Conservation (phyloP, 1,284 basidiomycete genomes). For the Fomes fomentarius region DNA sequence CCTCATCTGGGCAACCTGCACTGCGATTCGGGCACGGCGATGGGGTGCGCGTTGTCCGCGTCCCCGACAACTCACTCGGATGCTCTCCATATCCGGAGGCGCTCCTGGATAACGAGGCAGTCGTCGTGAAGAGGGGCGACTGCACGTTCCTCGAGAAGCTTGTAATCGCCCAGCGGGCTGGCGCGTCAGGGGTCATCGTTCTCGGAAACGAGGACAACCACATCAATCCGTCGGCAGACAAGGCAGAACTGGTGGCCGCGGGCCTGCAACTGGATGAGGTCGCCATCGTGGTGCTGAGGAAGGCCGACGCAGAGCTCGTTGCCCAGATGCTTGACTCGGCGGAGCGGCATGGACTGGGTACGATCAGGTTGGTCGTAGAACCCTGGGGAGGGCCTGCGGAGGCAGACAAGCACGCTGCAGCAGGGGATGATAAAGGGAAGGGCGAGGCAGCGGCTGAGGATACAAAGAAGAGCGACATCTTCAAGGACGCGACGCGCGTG, state of each 20-base stretch:
- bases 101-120: conserved; percentile 49
- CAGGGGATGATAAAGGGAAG: conserved; percentile 22
- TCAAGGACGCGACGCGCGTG: conserved; percentile 46
- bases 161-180: conserved; percentile 60
- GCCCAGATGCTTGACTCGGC: conserved; percentile 56
- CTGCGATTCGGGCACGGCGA: conserved; percentile 50
- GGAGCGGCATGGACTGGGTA: conserved; percentile 47
- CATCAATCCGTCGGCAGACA: conserved; percentile 71
- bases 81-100: conserved; percentile 55
- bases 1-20: conserved; percentile 26
- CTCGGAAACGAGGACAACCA: conserved; percentile 60
- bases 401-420: background rate
- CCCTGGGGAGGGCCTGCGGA: conserved; percentile 36
- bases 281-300: conserved; percentile 62
- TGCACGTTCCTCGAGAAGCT: conserved; percentile 88
- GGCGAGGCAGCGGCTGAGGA: conserved; percentile 28
- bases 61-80: conserved; percentile 56
- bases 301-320: conserved; percentile 52
- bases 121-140: conserved; percentile 68
- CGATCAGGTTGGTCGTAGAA: conserved; percentile 57
- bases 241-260: conserved; percentile 56
- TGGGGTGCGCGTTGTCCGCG: conserved; percentile 55
- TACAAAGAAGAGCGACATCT: background rate
- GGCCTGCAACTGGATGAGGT: conserved; percentile 58
- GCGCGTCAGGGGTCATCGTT: conserved; percentile 77